Evolutionary conservation across 345 rosid genomes (phyloP), one percentile per base, ranked within the genome.

Genomic region (Pugionium dolabratum): DNA sequence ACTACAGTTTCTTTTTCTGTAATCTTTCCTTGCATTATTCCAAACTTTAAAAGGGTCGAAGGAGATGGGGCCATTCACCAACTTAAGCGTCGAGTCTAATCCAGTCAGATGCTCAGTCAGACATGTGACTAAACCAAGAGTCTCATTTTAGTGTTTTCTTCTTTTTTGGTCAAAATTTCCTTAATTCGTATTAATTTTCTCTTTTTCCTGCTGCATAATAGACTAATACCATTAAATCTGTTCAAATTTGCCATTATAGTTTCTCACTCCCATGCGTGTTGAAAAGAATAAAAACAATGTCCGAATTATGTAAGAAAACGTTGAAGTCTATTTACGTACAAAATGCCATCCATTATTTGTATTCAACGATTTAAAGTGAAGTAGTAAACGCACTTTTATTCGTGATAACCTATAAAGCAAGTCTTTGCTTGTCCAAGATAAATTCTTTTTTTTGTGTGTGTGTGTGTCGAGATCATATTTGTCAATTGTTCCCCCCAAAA

Each of bases 81-180:
- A 58, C 67, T 73, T 52, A 65, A 73, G 67, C 49, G 76, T 58
- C 61, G 66, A 51, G 72, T 73, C 77, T 53, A 73, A 66, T 73
- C 72, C 66, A 67, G 44, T 73, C 62, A 66, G 71, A 65, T 73
- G 76, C 76, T 73, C 57, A 73, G 56, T 73, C 72, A 59, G 67
- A 59, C 67, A 65, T 65, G 76, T 65, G 67, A 43, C 61, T 72
- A 34, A 66, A 32, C 46, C 47, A 57, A 49, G 56, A 49, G 53
- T 41, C 39, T 36, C 71, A 72, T 44, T 27, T 73, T 65, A 29
- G 62, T 61, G 0, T 52, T 45, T 73, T 45, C 55, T 59, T 41
- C 36, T 34, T 36, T 52, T 63, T 54, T n/a, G 36, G 57, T 46
- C n/a, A 54, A 9, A 3, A 44, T 59, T 53, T 7, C 49, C 49